phyloP scores from a whole-genome alignment of 495 filamentous ascomycete genomes.

The Penicillium antarcticum region DNA sequence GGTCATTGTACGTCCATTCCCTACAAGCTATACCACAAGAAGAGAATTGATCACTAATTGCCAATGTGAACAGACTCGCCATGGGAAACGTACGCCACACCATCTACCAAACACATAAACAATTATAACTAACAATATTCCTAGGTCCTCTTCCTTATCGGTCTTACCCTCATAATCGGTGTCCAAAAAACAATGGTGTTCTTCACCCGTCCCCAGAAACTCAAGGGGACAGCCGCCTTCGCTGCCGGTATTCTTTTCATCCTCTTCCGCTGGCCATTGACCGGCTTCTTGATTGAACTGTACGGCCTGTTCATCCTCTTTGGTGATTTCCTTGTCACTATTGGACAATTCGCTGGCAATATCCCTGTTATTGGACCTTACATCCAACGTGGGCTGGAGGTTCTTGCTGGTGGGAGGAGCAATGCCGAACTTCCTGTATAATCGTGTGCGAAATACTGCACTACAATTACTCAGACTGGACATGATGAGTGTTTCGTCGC shows the following conservation, averaged over 20 bases:
- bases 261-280: slow-evolving; percentile 79
- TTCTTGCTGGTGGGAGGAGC: slow-evolving; percentile 58
- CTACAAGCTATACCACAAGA: neutral
- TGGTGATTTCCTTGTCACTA: slow-evolving; percentile 93
- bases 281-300: slow-evolving; percentile 85
- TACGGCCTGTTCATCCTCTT: slow-evolving; percentile 93
- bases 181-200: slow-evolving; percentile 83
- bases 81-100: slow-evolving; percentile 73
- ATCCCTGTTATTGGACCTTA: slow-evolving; percentile 84
- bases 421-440: slow-evolving; percentile 75
- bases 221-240: slow-evolving; percentile 89
- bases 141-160: slow-evolving; percentile 94
- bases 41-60: slow-evolving; percentile 2
- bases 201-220: slow-evolving; percentile 89
- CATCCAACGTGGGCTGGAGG: slow-evolving; percentile 65
- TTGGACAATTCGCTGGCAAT: slow-evolving; percentile 79
- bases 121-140: slow-evolving; percentile 10
- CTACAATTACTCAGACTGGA: neutral
- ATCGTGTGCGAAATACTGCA: neutral
- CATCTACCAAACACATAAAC: slow-evolving; percentile 2
- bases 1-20: slow-evolving; percentile 66
- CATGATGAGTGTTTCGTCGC: too few species aligned
- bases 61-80: slow-evolving; percentile 53
- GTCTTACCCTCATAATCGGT: slow-evolving; percentile 94
- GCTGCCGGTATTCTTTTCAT: slow-evolving; percentile 80